These are phyloP conservation scores for Laetiporus sulphureus DNA, from an alignment of 1,284 basidiomycete genomes.

Conservation along the genomic window DNA sequence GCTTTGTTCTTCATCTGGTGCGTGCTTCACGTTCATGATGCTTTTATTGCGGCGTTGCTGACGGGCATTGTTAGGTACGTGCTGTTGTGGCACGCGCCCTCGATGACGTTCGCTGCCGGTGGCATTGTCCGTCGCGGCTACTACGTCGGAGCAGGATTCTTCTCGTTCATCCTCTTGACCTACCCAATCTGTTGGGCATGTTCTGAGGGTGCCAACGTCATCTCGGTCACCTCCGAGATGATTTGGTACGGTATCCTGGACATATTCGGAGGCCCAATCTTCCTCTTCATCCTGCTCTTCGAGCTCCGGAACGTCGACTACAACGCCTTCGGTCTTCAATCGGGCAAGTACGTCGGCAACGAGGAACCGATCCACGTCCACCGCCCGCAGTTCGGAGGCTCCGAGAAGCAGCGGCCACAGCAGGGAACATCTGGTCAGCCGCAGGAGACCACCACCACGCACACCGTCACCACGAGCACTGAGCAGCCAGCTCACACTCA, in stretches of 20 bases:
- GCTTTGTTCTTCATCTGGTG: conserved; percentile 40
- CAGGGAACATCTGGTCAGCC: too few species aligned
- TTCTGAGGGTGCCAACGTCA: conserved; percentile 38
- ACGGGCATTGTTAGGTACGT: conserved; percentile 24
- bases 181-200: conserved; percentile 41
- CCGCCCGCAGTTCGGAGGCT: too few species aligned
- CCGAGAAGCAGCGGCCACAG: too few species aligned
- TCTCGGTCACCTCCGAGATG: conserved; percentile 35
- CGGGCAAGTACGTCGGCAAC: conserved; percentile 17
- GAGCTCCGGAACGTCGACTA: conserved; percentile 20
- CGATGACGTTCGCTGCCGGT: conserved; percentile 28
- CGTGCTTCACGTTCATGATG: conserved; percentile 11
- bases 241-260: conserved; percentile 56
- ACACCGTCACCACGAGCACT: too few species aligned
- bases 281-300: conserved; percentile 26
- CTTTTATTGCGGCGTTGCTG: conserved; percentile 4
- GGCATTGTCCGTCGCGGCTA: conserved; percentile 32
- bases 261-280: conserved; percentile 43
- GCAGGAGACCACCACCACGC: too few species aligned
- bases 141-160: conserved; percentile 30
- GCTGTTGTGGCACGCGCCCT: conserved; percentile 20
- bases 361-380: too few species aligned
- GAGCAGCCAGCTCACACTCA: too few species aligned
- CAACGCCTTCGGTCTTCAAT: conserved; percentile 15
- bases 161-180: conserved; percentile 44